Percentiles rank a stretch among this genome's conserved stretches.
Conservation (phyloP, 106 monocot species). For the Triglochin maritima region DNA sequence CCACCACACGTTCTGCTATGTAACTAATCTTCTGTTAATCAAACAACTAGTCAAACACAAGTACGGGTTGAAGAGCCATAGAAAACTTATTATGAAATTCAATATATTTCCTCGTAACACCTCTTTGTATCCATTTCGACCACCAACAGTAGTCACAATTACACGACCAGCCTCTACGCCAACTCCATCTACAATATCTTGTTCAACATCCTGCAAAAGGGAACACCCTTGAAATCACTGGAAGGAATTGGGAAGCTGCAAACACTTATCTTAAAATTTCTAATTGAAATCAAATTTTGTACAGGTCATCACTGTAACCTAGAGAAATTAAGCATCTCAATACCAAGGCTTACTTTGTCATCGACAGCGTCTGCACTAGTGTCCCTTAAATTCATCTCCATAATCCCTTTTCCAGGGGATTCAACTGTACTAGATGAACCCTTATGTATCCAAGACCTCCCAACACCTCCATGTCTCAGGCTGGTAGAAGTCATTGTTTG, state of each 20-base stretch:
- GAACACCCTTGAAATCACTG: neutral
- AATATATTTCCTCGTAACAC: neutral
- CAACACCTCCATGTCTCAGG: constrained; percentile 12
- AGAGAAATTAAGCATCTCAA: neutral
- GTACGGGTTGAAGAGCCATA: no score
- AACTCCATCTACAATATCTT: constrained; percentile 21
- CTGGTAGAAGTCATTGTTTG: constrained; percentile 17
- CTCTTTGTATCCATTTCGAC: constrained; percentile 31
- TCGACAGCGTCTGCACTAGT: constrained; percentile 9
- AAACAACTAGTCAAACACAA: neutral
- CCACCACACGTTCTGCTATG: constrained; percentile 28
- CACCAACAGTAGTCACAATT: constrained; percentile 20
- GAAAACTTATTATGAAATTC: no score
- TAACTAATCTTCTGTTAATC: constrained; percentile 21
- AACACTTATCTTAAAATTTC: neutral
- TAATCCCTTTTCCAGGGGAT: constrained; percentile 23
- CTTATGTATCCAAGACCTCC: constrained; percentile 13
- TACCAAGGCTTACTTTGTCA: constrained; percentile 10
- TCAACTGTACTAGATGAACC: constrained; percentile 28
- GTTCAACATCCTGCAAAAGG: constrained; percentile 18
- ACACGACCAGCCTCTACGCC: constrained; percentile 25
- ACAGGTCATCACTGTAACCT: no score
- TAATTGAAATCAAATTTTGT: no score
- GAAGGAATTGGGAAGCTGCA: neutral
- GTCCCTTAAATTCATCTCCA: constrained; percentile 26